Percentiles rank a stretch among this genome's conserved stretches.
Conservation (phyloP, 495 filamentous ascomycete genomes). For the Neurospora sp. region DNA sequence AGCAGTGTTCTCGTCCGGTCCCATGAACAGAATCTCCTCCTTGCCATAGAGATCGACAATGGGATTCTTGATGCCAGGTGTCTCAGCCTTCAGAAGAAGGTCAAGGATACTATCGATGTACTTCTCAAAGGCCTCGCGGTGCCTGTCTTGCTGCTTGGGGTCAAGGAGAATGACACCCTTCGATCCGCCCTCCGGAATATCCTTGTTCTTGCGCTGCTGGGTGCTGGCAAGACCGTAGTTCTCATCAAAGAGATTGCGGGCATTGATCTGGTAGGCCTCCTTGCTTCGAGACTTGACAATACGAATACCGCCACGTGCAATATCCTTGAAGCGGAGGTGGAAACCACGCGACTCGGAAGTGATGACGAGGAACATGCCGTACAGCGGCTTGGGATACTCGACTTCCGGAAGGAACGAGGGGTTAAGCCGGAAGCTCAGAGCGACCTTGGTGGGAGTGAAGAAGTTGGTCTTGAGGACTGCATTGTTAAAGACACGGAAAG, state of each 20-base stretch:
- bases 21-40: slow-evolving; percentile 96
- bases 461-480: slow-evolving; percentile 95
- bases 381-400: slow-evolving; percentile 89
- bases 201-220: slow-evolving; percentile 99
- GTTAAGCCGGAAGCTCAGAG: slow-evolving; percentile 89
- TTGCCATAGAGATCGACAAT: slow-evolving; percentile 92
- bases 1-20: slow-evolving; percentile 96
- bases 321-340: slow-evolving; percentile 95
- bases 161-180: slow-evolving; percentile 97
- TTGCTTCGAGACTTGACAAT: slow-evolving; percentile 95
- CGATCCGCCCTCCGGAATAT: slow-evolving; percentile 97
- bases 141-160: slow-evolving; percentile 86
- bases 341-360: slow-evolving; percentile 95
- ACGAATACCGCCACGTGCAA: slow-evolving; percentile 91
- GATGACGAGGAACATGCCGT: slow-evolving; percentile 97
- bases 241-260: slow-evolving; percentile 90
- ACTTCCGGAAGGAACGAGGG: slow-evolving; percentile 78
- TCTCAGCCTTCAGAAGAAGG: slow-evolving; percentile 76
- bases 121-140: slow-evolving; percentile 88
- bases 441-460: slow-evolving; percentile 98
- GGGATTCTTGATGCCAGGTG: slow-evolving; percentile 96
- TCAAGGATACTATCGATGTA: slow-evolving; percentile 98
- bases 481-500: slow-evolving; percentile 92
- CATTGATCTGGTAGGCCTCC: slow-evolving; percentile 93
- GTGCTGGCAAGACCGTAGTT: slow-evolving; percentile 98